phyloP scores from a whole-genome alignment of 1,139 yeast species.

The Magnusiomyces suaveolens region DNA sequence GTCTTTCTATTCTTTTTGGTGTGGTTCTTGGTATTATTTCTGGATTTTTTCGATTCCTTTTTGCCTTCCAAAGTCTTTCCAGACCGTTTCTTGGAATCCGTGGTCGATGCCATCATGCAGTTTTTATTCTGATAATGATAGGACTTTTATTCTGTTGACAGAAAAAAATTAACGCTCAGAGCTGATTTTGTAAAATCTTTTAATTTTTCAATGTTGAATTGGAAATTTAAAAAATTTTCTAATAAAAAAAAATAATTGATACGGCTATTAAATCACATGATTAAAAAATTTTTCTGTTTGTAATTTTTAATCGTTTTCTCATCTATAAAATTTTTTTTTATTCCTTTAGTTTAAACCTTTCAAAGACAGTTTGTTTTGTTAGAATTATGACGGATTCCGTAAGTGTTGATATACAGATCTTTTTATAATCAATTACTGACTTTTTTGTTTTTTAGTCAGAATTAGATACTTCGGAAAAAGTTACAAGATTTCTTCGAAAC shows the following conservation, averaged over 20 bases:
- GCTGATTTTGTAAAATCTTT: background rate
- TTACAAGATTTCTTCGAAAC: conserved; percentile 57
- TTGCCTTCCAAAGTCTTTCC: background rate
- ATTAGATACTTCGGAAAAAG: conserved; percentile 38
- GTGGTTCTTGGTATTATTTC: background rate
- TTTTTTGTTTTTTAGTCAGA: background rate
- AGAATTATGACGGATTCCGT: background rate
- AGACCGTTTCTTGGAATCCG: conserved; percentile 5
- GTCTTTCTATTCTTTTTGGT: background rate
- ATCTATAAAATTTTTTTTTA: too few species aligned
- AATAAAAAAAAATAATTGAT: background rate
- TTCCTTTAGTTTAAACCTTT: too few species aligned
- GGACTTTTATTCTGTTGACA: background rate
- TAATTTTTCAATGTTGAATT: background rate
- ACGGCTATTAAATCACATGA: background rate
- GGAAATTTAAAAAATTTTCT: conserved; percentile 9
- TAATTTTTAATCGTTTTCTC: background rate
- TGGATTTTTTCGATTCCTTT: background rate
- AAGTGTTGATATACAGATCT: background rate
- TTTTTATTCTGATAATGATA: too few species aligned
- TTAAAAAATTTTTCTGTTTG: background rate
- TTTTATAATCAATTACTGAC: background rate
- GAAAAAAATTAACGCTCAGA: too few species aligned
- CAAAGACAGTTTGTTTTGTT: too few species aligned
- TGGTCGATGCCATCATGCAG: conserved; percentile 6